Base-by-base conservation (phyloP, 2,329 filamentous ascomycete species). In the Alternaria triticimaculans region DNA sequence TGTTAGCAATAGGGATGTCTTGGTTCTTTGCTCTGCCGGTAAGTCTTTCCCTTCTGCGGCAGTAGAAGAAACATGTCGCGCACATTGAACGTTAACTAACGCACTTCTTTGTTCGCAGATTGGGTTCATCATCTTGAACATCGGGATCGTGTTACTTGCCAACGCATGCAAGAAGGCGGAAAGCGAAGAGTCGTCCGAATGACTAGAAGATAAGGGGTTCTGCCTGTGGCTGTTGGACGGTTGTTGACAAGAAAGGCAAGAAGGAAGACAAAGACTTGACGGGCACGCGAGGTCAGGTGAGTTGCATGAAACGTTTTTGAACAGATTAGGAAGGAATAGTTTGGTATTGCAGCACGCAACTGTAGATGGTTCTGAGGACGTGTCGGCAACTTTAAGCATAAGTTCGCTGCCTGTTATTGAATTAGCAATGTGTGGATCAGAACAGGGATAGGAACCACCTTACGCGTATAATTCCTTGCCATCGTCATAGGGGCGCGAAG, bases 381-480 rank as follows among this genome's bases (percentile, higher is more conserved):
- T 15, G 3, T 33, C 20, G 15, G 9, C 10, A 25, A 11, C 6
- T 18, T 44, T 7, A 62, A 23, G 20, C 23, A 37, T 54, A 48
- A 33, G 9, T 21, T 20, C 49, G 55, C 43, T 54, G 18, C 14
- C 60, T 55, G 11, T 44, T 23, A n/a, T 10, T 12, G 5, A 15
- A 30, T 62, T 55, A 59, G 55, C 25, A 21, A 43, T 14, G 2
- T 20, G 43, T 10, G 2, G 8, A 20, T 8, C 1, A n/a, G 9
- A n/a, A 18, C n/a, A 8, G 20, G 21, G n/a, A 18, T 26, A 10
- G n/a, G 14, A 6, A 25, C 20, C 11, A 49, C 46, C 57, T 28
- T 56, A 60, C 57, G 71, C 71, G 55, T 71, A 73, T 20, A 58
- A 56, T 49, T 64, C 65, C 54, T 73, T 72, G 30, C 69, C 67